phyloP scores from a whole-genome alignment of 2,329 filamentous ascomycete genomes.

The Orbilia javanica region DNA sequence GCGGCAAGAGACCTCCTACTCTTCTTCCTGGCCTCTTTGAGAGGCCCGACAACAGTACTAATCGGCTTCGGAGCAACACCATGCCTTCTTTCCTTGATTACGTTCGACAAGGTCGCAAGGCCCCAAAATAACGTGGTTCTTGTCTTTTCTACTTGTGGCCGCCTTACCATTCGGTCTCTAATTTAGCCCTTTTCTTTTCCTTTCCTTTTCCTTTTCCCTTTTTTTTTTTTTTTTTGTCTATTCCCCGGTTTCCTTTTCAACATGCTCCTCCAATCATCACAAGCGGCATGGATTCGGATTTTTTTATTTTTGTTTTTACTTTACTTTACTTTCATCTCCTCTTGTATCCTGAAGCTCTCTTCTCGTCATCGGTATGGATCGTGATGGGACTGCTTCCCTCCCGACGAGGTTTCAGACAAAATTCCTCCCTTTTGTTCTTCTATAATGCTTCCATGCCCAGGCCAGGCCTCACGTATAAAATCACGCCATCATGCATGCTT shows the following conservation, averaged over 20 bases:
- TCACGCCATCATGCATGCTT: background rate
- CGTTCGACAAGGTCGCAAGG: background rate
- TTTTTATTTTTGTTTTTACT: background rate
- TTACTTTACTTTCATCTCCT: too few species aligned
- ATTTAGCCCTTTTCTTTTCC: background rate
- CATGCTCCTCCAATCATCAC: background rate
- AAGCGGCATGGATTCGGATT: background rate
- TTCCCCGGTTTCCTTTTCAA: background rate
- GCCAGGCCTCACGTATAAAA: background rate
- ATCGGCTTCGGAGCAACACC: conserved; percentile 5
- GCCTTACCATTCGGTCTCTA: background rate
- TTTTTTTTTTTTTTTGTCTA: background rate
- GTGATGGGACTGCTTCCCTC: conserved; percentile 9
- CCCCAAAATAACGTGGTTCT: background rate
- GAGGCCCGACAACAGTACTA: conserved; percentile 17
- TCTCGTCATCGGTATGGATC: conserved; percentile 10
- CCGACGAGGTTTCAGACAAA: background rate
- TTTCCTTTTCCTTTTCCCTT: background rate
- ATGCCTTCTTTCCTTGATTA: conserved; percentile 9
- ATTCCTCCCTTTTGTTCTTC: background rate
- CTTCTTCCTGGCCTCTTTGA: conserved; percentile 6
- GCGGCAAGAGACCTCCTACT: background rate
- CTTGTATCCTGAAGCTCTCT: background rate
- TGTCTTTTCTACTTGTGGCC: background rate
- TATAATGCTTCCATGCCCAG: background rate